Evolutionary conservation across 306 rosid genomes (phyloP), one percentile per base, ranked within the genome.

Genomic region (Prunus davidiana): DNA sequence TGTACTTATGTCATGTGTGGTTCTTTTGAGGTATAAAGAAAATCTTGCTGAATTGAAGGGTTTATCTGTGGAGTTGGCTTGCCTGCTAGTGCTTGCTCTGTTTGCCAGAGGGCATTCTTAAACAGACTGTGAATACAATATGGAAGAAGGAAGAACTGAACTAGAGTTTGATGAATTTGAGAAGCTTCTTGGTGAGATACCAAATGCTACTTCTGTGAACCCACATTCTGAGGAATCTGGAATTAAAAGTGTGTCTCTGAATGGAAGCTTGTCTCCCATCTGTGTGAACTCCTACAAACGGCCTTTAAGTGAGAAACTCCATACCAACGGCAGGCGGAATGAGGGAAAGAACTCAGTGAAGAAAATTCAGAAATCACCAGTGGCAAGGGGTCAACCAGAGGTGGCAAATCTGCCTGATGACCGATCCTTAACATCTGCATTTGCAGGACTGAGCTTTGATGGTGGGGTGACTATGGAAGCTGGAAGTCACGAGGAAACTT

Each of bases 131-230:
- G 22, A 38, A 28, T 19, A 50, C 57, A 2, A 68, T 43, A 79
- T 86, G 85, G 85, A 71, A 55, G 76, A 24, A 43, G 74, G 69
- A 55, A 67, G 76, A 76, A 81, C 49, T 63, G 82, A 72, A 66
- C 58, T 68, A 3, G 84, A 88, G 76, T 81, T 71, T 52, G 88
- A 86, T 52, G 92, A 88, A 64, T 46, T 88, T 34, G 88, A 82
- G 72, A 84, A 66, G 67, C 84, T 84, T 52, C 84, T 86, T 25
- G 85, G 89, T 20, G 88, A 88, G 80, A 77, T 88, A 76, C 90
- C 90, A 22, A 82, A 72, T 63, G 87, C 65, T 47, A 85, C 83
- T 70, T 81, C 80, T 55, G 79, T 75, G 32, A 83, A 72, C 69
- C 62, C 87, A 72, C 82, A 76, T 71, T 75, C 61, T 34, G 84